Evolutionary conservation across 805 yeast genomes (phyloP).

Genomic region (Grigorovia jiainica): DNA sequence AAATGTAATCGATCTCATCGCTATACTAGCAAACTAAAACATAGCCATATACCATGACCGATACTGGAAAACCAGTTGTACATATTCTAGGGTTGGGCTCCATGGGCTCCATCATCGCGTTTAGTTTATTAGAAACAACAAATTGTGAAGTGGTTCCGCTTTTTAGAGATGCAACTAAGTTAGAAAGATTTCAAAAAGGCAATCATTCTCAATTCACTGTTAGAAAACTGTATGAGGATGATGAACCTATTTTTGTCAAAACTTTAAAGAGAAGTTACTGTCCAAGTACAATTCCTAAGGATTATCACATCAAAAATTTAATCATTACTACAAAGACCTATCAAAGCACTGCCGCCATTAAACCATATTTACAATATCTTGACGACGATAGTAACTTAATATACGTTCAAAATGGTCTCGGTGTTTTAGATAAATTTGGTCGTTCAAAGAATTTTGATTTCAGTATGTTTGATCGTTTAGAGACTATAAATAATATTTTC

Average conservation of each 20-base stretch:
- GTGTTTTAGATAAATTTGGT: constrained; percentile 47
- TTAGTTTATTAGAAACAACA: constrained; percentile 18
- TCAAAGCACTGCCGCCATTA: constrained; percentile 57
- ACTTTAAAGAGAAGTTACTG: constrained; percentile 9
- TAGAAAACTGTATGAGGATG: constrained; percentile 12
- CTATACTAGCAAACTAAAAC: too few species aligned
- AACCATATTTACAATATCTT: constrained; percentile 43
- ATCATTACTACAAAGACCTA: constrained; percentile 75
- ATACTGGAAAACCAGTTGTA: constrained; percentile 6
- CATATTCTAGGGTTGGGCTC: constrained; percentile 29
- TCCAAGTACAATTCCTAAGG: constrained; percentile 18
- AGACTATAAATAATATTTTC: constrained; percentile 32
- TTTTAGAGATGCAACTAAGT: constrained; percentile 21
- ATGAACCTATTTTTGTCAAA: constrained; percentile 8
- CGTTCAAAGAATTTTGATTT: constrained; percentile 33
- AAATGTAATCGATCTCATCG: too few species aligned
- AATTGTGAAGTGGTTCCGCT: constrained; percentile 23
- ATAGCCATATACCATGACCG: neutral
- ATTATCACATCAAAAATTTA: constrained; percentile 39
- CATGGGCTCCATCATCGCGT: constrained; percentile 27
- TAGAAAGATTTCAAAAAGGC: constrained; percentile 15
- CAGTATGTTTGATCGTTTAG: neutral
- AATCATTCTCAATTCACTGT: constrained; percentile 16
- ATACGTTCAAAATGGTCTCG: constrained; percentile 85
- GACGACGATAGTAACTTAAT: constrained; percentile 48